A percentile compares a stretch with the other conserved stretches of the same genome.
Evolutionary conservation across 208 protist genomes (phyloP).

Genomic region (Leishmania turanica): DNA sequence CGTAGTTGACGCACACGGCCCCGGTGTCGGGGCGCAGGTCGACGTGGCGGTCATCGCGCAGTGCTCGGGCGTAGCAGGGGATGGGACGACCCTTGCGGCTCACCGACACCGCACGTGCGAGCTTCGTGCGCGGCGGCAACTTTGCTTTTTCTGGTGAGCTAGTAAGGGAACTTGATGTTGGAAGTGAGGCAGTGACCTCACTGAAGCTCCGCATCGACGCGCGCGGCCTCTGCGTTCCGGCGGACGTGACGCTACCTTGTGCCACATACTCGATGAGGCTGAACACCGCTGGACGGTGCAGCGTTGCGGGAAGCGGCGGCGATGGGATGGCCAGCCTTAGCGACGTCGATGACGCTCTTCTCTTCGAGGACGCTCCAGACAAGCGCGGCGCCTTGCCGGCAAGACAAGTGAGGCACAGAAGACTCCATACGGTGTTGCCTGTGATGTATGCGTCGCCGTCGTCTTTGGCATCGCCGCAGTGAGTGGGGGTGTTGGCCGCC

Average conservation of each 20-base stretch:
- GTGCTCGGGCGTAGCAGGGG: constrained; percentile 42
- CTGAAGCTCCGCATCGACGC: constrained; percentile 3
- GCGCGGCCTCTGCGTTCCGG: neutral
- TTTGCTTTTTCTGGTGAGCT: neutral
- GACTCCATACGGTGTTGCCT: constrained; percentile 56
- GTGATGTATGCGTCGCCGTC: constrained; percentile 34
- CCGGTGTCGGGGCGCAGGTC: constrained; percentile 59
- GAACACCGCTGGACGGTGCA: constrained; percentile 66
- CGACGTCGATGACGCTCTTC: neutral
- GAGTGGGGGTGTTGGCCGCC: neutral
- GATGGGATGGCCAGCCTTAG: neutral
- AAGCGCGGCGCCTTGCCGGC: constrained; percentile 37
- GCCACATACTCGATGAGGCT: constrained; percentile 63
- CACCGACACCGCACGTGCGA: constrained; percentile 10
- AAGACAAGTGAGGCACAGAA: constrained; percentile 60
- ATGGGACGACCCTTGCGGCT: constrained; percentile 25
- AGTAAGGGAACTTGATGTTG: neutral
- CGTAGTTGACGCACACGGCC: constrained; percentile 52
- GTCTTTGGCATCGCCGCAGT: neutral
- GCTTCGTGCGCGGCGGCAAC: neutral
- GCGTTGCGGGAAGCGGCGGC: constrained; percentile 30
- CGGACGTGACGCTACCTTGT: constrained; percentile 18
- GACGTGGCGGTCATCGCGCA: constrained; percentile 57
- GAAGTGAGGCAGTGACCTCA: neutral
- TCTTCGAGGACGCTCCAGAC: constrained; percentile 6